Base-by-base conservation (phyloP, 1,139 yeast genomes). In the Hyphopichia pseudoburtonii region DNA sequence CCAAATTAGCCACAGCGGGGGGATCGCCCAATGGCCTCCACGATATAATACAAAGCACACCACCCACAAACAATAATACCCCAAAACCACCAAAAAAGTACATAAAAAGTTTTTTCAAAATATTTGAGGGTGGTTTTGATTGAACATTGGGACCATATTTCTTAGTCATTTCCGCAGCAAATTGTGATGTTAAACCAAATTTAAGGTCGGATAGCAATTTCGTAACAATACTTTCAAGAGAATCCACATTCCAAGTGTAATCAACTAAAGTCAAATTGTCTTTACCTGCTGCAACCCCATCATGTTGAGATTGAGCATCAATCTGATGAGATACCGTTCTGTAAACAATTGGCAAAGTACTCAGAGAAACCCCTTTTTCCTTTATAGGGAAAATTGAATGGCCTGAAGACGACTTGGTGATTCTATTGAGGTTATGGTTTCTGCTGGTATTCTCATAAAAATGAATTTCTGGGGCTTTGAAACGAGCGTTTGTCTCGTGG, bases 11-110 rank as follows among this genome's bases (percentile, higher is more conserved):
- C 16, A 62, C 48, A 1, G 69, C 66, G 3, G 80, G 80, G 17
- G 80, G 80, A 25, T 69, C 54, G 12, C 80, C 78, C 34, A 75
- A 56, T 1, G 80, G 80, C 42, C 70, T 72, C 76, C 78, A 76
- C 26, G 70, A 57, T 29, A 76, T 51, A 36, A 70, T 60, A 44
- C 73, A 70, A 28, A 75, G 56, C n/a, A 74, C 52, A 36, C 75
- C 78, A 43, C 73, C 76, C 30, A 58, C 52, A 42, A 72, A 52
- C 32, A 76, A 57, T 34, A 76, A 53, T 1, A 62, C 47, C 28
- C 81, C 78, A 49, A 75, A 75, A 2, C 80, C 80, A 38, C 79
- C 78, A 55, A 75, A 75, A 37, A 69, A 56, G 49, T 75, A 70
- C 40, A 57, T 44, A 34, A 70, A 57, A 3, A 67, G 37, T 45